Evolutionary conservation across 768 basidiomycete species (phyloP).

Genomic region (Leccinum truebloodii): DNA sequence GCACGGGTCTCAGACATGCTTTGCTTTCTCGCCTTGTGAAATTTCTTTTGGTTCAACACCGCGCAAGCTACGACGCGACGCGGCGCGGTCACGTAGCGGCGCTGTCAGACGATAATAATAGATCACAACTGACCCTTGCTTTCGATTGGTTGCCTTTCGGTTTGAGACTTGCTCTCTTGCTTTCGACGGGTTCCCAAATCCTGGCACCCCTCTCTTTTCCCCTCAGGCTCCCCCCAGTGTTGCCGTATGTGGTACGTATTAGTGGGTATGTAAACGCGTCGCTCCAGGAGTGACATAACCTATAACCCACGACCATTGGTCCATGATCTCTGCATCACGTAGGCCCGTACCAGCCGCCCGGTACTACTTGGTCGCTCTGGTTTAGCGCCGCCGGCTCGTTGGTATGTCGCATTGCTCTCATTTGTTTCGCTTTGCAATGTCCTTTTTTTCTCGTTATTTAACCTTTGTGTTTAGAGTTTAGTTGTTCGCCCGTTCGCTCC

Average conservation of each 20-base stretch:
- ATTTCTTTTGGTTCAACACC: background rate
- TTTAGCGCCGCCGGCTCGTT: conserved; percentile 7
- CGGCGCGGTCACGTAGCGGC: background rate
- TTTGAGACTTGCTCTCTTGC: background rate
- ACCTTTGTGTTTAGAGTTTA: background rate
- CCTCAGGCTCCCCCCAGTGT: background rate
- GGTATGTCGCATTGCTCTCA: background rate
- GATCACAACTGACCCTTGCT: background rate
- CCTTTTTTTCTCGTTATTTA: background rate
- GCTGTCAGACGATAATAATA: background rate
- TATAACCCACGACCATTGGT: background rate
- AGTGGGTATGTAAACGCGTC: background rate
- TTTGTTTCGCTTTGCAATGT: background rate
- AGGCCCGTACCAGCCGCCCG: background rate
- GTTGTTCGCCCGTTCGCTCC: background rate
- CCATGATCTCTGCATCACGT: background rate
- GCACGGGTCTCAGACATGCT: conserved; percentile 7
- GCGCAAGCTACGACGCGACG: conserved; percentile 10
- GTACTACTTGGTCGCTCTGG: background rate
- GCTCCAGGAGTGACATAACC: background rate
- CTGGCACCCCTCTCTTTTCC: background rate
- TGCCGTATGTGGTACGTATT: background rate
- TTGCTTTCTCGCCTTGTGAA: background rate
- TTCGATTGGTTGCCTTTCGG: background rate
- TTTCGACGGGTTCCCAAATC: background rate